phyloP scores from a whole-genome alignment of 768 basidiomycete species.

The Podaxis sp. region DNA sequence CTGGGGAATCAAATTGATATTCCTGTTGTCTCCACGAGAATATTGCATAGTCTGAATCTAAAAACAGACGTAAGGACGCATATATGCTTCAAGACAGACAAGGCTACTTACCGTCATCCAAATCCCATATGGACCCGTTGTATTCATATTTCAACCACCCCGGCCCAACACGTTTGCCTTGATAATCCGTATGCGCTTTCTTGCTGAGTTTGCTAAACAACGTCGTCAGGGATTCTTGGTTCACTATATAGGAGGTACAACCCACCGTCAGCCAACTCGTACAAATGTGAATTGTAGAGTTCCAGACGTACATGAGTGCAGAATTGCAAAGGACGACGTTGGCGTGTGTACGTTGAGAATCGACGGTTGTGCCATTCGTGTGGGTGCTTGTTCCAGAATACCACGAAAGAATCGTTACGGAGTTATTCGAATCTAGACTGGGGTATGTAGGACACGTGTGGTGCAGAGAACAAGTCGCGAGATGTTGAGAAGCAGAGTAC shows the following conservation, averaged over 20 bases:
- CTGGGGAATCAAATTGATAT: slow-evolving; percentile 16
- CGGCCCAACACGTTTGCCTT: slow-evolving; percentile 61
- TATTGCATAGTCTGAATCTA: slow-evolving; percentile 86
- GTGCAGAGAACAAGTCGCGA: not conserved
- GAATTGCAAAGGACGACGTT: slow-evolving; percentile 66
- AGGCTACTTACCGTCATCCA: slow-evolving; percentile 75
- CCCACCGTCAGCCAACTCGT: slow-evolving; percentile 12
- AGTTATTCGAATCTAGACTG: not conserved
- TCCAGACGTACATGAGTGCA: slow-evolving; percentile 66
- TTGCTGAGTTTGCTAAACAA: slow-evolving; percentile 73
- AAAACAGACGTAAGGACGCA: not conserved
- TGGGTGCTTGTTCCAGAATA: not conserved
- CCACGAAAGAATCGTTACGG: not conserved
- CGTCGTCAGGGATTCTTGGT: slow-evolving; percentile 61
- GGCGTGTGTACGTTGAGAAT: slow-evolving; percentile 80
- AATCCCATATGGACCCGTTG: slow-evolving; percentile 75
- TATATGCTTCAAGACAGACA: not conserved
- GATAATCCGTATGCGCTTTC: slow-evolving; percentile 59
- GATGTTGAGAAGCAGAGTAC: not conserved
- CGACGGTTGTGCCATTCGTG: slow-evolving; percentile 30
- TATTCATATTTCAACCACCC: slow-evolving; percentile 90
- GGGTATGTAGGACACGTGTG: not conserved
- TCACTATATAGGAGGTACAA: slow-evolving; percentile 42
- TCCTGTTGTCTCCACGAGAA: slow-evolving; percentile 70
- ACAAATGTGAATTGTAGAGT: slow-evolving; percentile 9